Conservation (phyloP, 78 protist species). For the Dictyostelium capitatum region DNA sequence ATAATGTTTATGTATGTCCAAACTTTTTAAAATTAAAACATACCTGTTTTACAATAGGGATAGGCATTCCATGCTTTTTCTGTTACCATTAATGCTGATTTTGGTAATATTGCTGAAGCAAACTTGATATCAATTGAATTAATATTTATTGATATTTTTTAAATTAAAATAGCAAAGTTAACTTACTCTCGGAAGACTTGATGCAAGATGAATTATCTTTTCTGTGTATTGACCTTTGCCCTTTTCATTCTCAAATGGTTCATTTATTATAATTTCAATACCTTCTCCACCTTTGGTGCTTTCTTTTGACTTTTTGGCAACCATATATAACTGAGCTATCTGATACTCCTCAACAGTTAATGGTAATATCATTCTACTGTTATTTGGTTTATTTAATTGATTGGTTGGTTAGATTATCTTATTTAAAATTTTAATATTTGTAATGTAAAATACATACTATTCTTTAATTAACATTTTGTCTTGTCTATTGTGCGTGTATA, state of each 20-base stretch:
- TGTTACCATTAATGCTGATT: slow-evolving; percentile 83
- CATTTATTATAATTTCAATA: slow-evolving; percentile 66
- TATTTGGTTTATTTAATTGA: not conserved
- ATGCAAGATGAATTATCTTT: slow-evolving; percentile 53
- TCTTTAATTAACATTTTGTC: slow-evolving; percentile 39
- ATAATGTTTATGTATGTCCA: too few species aligned
- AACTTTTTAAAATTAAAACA: too few species aligned
- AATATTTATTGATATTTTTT: not conserved
- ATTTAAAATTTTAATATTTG: not conserved
- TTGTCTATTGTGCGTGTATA: too few species aligned
- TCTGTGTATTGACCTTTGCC: slow-evolving; percentile 81
- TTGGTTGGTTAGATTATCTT: not conserved
- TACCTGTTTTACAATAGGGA: slow-evolving; percentile 88
- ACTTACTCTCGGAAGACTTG: slow-evolving; percentile 6
- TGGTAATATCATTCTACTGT: slow-evolving; percentile 37
- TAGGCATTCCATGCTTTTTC: slow-evolving; percentile 96
- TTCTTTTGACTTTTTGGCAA: slow-evolving; percentile 68
- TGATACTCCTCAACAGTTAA: slow-evolving; percentile 52
- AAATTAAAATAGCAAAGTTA: too few species aligned
- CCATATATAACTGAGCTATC: slow-evolving; percentile 74
- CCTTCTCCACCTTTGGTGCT: slow-evolving; percentile 71
- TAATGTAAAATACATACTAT: slow-evolving; percentile 22
- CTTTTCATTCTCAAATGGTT: slow-evolving; percentile 72
- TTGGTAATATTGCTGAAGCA: slow-evolving; percentile 83
- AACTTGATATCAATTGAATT: not conserved